Percentiles rank a stretch among this genome's conserved stretches.
Conservation (phyloP, 2,329 filamentous ascomycete species). For the Aspergillus tanneri region DNA sequence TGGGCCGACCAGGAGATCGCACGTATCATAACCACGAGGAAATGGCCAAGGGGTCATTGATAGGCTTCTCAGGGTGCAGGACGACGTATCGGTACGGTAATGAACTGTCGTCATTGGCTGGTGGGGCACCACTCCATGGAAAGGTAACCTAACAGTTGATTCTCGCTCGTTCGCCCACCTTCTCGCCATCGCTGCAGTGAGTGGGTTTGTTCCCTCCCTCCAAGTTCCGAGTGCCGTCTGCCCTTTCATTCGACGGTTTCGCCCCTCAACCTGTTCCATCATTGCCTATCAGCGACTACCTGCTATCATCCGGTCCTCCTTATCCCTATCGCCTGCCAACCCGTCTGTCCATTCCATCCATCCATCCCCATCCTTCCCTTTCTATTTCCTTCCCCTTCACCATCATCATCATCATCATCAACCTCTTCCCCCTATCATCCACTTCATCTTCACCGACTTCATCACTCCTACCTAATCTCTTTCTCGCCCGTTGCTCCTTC, state of each 20-base stretch:
- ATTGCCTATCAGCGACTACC: constrained; percentile 2
- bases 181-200: constrained; percentile 14
- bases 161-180: constrained; percentile 26
- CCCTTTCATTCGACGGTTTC: constrained; percentile 16
- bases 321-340: constrained; percentile 16
- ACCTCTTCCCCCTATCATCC: constrained; percentile 22
- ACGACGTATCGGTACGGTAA: constrained; percentile 21
- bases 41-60: constrained; percentile 6
- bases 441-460: constrained; percentile 15
- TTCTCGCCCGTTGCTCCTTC: constrained; percentile 19
- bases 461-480: constrained; percentile 10
- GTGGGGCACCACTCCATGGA: constrained; percentile 1
- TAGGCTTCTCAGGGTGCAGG: not conserved
- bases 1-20: constrained; percentile 19
- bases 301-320: constrained; percentile 19
- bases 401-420: constrained; percentile 14
- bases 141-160: constrained; percentile 10
- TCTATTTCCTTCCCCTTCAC: constrained; percentile 17
- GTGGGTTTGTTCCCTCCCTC: constrained; percentile 12
- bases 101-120: constrained; percentile 9
- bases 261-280: constrained; percentile 8
- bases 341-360: constrained; percentile 9
- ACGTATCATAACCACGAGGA: constrained; percentile 25
- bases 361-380: constrained; percentile 5
- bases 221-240: constrained; percentile 21